phyloP scores from a whole-genome alignment of 2,329 filamentous ascomycete genomes.

The Hortaea werneckii region DNA sequence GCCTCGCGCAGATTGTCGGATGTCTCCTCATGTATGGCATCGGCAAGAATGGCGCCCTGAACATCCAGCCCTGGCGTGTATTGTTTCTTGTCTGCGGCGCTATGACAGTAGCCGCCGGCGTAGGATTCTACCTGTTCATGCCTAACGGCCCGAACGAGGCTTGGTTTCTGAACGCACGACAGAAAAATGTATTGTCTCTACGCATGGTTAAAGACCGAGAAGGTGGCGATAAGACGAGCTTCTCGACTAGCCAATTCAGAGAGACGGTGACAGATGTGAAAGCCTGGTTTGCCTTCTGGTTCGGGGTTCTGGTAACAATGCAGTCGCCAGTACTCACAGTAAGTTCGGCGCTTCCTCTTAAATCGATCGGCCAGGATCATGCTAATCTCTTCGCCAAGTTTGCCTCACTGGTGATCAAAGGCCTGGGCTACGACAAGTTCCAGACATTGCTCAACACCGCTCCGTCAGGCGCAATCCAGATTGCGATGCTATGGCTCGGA shows the following conservation, averaged over 20 bases:
- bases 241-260: conserved; percentile 34
- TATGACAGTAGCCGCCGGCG: conserved; percentile 34
- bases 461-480: conserved; percentile 40
- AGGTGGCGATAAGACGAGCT: conserved; percentile 35
- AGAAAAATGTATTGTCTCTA: conserved; percentile 33
- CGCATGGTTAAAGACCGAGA: conserved; percentile 30
- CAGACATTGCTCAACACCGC: conserved; percentile 40
- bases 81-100: conserved; percentile 44
- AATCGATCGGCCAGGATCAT: too few relatives aligned
- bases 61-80: conserved; percentile 37
- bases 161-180: conserved; percentile 39
- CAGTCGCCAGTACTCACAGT: too few relatives aligned
- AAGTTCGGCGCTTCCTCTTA: too few relatives aligned
- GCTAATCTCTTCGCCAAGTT: not conserved
- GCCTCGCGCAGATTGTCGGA: conserved; percentile 37
- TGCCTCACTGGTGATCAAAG: conserved; percentile 1
- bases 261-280: conserved; percentile 41
- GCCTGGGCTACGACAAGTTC: conserved; percentile 34
- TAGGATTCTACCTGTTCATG: conserved; percentile 39
- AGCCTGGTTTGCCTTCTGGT: conserved; percentile 8
- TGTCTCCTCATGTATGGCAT: conserved; percentile 43
- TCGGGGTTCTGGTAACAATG: not conserved
- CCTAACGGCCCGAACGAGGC: conserved; percentile 37
- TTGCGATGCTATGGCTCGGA: conserved; percentile 38
- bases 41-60: conserved; percentile 30